Percentiles rank a stretch among this genome's conserved stretches.
phyloP scores from a whole-genome alignment of 1,284 basidiomycete species.

The Amylostereum areolatum region DNA sequence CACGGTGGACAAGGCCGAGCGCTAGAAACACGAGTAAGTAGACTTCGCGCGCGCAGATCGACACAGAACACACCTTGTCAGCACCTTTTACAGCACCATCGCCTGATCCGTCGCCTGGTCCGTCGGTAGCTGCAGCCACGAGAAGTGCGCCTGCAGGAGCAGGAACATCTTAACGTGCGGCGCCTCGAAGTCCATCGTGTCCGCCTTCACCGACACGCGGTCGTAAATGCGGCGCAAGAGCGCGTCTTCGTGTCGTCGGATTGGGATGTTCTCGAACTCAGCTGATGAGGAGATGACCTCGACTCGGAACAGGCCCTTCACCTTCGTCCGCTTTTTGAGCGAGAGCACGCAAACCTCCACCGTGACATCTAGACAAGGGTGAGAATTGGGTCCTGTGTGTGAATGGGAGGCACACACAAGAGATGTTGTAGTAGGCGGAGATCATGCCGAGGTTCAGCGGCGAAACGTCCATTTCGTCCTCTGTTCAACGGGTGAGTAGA shows the following conservation, averaged over 20 bases:
- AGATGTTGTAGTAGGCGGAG: slow-evolving; percentile 89
- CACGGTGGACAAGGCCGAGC: too few species aligned
- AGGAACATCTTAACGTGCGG: slow-evolving; percentile 99
- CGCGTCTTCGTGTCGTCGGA: slow-evolving; percentile 85
- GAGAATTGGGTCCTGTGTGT: too few species aligned
- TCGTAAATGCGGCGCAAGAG: slow-evolving; percentile 88
- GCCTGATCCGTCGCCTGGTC: slow-evolving; percentile 92
- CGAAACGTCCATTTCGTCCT: slow-evolving; percentile 90
- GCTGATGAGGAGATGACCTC: slow-evolving; percentile 96
- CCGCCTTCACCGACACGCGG: slow-evolving; percentile 94
- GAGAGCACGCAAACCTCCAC: slow-evolving; percentile 97
- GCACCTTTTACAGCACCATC: slow-evolving; percentile 81
- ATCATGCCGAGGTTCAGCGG: slow-evolving; percentile 96
- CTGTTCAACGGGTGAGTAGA: slow-evolving; percentile 31
- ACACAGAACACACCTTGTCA: too few species aligned
- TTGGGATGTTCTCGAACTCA: slow-evolving; percentile 94
- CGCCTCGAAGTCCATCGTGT: slow-evolving; percentile 80
- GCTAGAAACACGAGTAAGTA: too few species aligned
- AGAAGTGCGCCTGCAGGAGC: slow-evolving; percentile 95
- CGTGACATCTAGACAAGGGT: too few species aligned
- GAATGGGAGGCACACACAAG: too few species aligned
- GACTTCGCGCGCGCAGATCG: too few species aligned
- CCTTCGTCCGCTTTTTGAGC: slow-evolving; percentile 94
- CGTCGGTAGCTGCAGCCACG: slow-evolving; percentile 83
- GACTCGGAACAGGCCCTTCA: slow-evolving; percentile 92